Evolutionary conservation across 306 rosid species (phyloP), one percentile per base, ranked within the genome.

Genomic region (Glycine tomentella): DNA sequence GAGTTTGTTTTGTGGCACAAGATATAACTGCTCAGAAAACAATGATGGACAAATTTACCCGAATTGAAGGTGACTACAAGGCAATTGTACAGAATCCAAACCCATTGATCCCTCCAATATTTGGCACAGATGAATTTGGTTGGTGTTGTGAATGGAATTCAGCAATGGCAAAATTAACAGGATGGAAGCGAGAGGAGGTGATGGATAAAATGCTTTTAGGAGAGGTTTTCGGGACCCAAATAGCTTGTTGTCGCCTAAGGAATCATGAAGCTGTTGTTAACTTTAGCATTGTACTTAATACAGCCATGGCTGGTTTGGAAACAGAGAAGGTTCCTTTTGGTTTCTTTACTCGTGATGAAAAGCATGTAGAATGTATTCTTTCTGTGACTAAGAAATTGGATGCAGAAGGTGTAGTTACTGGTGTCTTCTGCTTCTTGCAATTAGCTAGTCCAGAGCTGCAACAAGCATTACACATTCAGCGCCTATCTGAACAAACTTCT

Each of bases 91-190:
- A 88, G 81, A 93, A 90, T 52, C 97, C 88, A 25, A 93, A 83
- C 69, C 97, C 97, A 4, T 68, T 93, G 83, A 91, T 93, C 53
- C 97, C 97, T 59, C 98, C 98, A 69, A 93, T 93, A 80, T 93
- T 93, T 82, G 97, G 94, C 53, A 51, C 86, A 16, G 98, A 91
- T 86, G 93, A 90, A 88, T 93, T 93, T 76, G 97, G 98, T 74
- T 93, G 98, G 98, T 90, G 98, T 73, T 87, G 91, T 46, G 98
- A 93, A 84, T 90, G 98, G 98, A 93, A 93, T 81, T 81, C 90
- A 55, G 98, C 98, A 3, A 93, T 93, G 97, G 74, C 88, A 15
- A 89, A 86, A 73, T 46, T 91, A 81, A 91, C 93, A 57, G 98
- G 94, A 25, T 93, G 94, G 98, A 87, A 82, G 62, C 81, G 97